Conservation (phyloP, 345 rosid genomes). For the Ricinus communis region DNA sequence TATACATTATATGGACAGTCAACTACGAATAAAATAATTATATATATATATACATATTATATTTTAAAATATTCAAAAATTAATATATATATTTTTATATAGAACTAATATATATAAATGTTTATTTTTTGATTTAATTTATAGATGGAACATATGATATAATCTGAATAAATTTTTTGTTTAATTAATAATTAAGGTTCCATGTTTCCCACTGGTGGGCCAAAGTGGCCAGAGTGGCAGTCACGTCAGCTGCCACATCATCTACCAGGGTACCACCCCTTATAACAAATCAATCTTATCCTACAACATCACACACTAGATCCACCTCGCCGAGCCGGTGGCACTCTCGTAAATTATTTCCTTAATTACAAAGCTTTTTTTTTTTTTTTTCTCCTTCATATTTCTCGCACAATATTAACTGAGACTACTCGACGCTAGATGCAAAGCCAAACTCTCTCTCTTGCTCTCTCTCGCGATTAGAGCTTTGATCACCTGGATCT, state of each 20-base stretch:
- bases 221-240: conserved; percentile 1
- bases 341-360: conserved; percentile 5
- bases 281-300: neutral
- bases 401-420: neutral
- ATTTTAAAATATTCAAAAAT: too few relatives aligned
- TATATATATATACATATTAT: too few relatives aligned
- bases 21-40: too few relatives aligned
- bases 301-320: neutral
- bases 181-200: too few relatives aligned
- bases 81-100: too few relatives aligned
- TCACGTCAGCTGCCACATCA: neutral
- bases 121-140: too few relatives aligned
- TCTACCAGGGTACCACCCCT: neutral
- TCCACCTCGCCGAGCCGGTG: neutral
- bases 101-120: too few relatives aligned
- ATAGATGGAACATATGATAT: too few relatives aligned
- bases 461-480: neutral
- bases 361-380: conserved; percentile 4
- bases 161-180: too few relatives aligned
- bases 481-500: conserved; percentile 22
- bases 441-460: neutral
- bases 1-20: too few relatives aligned
- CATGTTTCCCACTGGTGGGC: neutral
- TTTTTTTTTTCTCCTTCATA: neutral
- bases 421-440: neutral